Evolutionary conservation across 495 filamentous ascomycete species (phyloP).

Genomic region (Penicillium tannophilum): DNA sequence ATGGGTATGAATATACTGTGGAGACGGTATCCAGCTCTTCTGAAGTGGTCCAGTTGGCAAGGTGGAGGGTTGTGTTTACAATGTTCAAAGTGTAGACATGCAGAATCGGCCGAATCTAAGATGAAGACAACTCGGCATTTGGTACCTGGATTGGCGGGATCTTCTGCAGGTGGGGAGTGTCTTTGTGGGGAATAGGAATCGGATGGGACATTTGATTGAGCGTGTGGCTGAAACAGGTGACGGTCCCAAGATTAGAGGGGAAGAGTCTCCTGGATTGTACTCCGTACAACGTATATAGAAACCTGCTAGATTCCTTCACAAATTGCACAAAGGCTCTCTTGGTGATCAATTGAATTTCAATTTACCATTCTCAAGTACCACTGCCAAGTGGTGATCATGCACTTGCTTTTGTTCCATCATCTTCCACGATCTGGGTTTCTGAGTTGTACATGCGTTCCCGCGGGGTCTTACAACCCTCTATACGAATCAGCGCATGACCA

Average conservation of each 20-base stretch:
- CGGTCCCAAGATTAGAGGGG: not conserved
- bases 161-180: constrained; percentile 23
- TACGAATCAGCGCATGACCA: constrained; percentile 1
- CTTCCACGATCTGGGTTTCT: not conserved
- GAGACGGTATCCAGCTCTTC: not conserved
- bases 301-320: not conserved
- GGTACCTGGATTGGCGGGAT: constrained; percentile 23
- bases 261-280: no score
- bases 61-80: constrained; percentile 30
- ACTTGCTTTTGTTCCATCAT: constrained; percentile 1
- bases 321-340: not conserved
- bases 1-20: constrained; percentile 12
- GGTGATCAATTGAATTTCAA: not conserved
- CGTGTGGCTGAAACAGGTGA: constrained; percentile 22
- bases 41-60: constrained; percentile 10
- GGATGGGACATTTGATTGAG: constrained; percentile 30
- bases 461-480: constrained; percentile 6
- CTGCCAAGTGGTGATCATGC: constrained; percentile 1
- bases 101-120: not conserved
- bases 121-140: not conserved
- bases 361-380: not conserved
- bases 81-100: constrained; percentile 11
- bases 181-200: constrained; percentile 32
- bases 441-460: constrained; percentile 6
- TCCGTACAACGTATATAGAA: not conserved